Conservation (phyloP, 257 asterid genomes). For the Cinchona pubescens region DNA sequence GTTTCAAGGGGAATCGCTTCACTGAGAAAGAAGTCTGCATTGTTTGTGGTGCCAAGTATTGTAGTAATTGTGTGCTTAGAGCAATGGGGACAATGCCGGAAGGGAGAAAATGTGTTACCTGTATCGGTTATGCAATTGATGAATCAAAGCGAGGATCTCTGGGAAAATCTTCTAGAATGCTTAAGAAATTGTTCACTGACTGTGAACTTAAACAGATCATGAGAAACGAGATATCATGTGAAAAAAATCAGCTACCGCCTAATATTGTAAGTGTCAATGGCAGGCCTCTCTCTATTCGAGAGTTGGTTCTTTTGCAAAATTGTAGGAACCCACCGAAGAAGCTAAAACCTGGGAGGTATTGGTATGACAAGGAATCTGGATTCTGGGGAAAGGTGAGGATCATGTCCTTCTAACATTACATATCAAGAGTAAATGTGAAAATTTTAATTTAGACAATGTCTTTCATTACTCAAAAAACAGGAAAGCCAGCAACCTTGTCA, state of each 20-base stretch:
- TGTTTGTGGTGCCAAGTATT: slow-evolving; percentile 78
- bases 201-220: slow-evolving; percentile 47
- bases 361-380: slow-evolving; percentile 91
- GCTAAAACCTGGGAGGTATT: slow-evolving; percentile 74
- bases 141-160: slow-evolving; percentile 60
- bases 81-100: slow-evolving; percentile 99
- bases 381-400: slow-evolving; percentile 89
- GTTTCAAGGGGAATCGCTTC: slow-evolving; percentile 51
- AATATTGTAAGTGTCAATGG: slow-evolving; percentile 54
- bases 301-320: slow-evolving; percentile 52
- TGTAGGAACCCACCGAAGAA: slow-evolving; percentile 83
- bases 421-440: neutral
- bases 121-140: slow-evolving; percentile 53
- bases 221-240: slow-evolving; percentile 54
- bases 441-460: neutral
- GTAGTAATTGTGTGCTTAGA: slow-evolving; percentile 66
- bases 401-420: neutral
- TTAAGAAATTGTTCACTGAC: slow-evolving; percentile 45
- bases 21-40: slow-evolving; percentile 66
- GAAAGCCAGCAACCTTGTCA: slow-evolving; percentile 82
- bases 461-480: slow-evolving; percentile 39
- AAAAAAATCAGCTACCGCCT: slow-evolving; percentile 75
- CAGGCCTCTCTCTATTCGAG: slow-evolving; percentile 48
- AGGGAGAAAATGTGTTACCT: slow-evolving; percentile 80
- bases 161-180: slow-evolving; percentile 71